Percentiles rank a stretch among this genome's conserved stretches.
Evolutionary conservation across 805 yeast species (phyloP).

Genomic region (Ogataea thermomethanolica): DNA sequence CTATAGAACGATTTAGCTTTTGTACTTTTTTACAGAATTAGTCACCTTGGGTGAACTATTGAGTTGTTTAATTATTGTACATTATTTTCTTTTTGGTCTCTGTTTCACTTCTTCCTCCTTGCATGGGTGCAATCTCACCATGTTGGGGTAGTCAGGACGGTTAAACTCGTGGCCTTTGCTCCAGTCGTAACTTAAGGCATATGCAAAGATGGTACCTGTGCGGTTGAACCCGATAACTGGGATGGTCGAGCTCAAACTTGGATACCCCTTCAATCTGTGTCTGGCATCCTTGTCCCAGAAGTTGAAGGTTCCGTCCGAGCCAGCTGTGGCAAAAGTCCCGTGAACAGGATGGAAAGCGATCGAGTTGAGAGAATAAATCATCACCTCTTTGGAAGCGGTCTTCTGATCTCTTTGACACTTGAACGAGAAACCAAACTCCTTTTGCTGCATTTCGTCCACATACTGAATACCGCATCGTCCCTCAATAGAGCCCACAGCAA

Average conservation of each 20-base stretch:
- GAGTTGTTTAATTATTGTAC: constrained; percentile 5
- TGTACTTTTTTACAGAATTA: constrained; percentile 7
- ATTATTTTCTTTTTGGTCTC: constrained; percentile 35
- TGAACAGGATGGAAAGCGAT: constrained; percentile 83
- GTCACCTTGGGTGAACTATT: background rate
- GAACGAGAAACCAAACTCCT: constrained; percentile 76
- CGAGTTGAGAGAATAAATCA: constrained; percentile 75
- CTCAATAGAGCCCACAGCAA: constrained; percentile 88
- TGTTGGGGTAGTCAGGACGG: constrained; percentile 68
- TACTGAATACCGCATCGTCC: constrained; percentile 95
- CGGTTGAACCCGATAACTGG: constrained; percentile 79
- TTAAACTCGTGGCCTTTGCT: constrained; percentile 81
- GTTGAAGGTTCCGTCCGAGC: constrained; percentile 89
- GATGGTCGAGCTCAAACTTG: constrained; percentile 63
- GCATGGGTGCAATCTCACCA: constrained; percentile 77
- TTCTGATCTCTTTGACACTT: constrained; percentile 85
- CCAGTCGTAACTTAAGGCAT: constrained; percentile 95
- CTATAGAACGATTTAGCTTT: constrained; percentile 12
- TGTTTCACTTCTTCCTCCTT: constrained; percentile 82
- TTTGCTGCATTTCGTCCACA: constrained; percentile 76
- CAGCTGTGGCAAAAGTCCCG: constrained; percentile 92
- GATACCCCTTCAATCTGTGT: constrained; percentile 80
- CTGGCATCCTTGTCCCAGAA: constrained; percentile 95
- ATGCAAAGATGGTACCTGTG: constrained; percentile 81
- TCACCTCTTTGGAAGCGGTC: constrained; percentile 52